These are phyloP conservation scores for Boletus rubroflammeus DNA, from an alignment of 768 basidiomycete genomes.

Conservation along the genomic window DNA sequence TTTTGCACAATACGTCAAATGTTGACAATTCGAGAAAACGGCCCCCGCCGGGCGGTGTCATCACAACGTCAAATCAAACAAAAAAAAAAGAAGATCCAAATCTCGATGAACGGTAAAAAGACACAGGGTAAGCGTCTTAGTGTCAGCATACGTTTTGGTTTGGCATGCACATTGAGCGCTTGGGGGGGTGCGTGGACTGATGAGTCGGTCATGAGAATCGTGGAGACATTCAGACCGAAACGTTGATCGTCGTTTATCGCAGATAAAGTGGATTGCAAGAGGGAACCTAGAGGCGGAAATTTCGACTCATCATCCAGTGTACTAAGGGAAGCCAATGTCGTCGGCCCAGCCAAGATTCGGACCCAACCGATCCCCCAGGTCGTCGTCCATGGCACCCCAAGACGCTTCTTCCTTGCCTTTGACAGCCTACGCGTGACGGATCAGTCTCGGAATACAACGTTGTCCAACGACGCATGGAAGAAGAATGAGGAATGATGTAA, in stretches of 20 bases:
- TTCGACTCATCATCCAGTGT: neutral
- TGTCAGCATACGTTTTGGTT: neutral
- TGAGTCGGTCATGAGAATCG: neutral
- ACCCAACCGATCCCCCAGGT: constrained; percentile 22
- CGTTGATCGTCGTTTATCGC: neutral
- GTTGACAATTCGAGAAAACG: constrained; percentile 1
- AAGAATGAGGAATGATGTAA: neutral
- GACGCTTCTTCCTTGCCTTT: constrained; percentile 29
- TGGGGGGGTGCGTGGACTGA: neutral
- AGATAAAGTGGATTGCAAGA: neutral
- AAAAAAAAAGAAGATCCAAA: neutral
- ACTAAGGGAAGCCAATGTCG: constrained; percentile 22
- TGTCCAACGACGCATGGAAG: neutral
- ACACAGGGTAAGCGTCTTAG: neutral
- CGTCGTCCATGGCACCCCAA: constrained; percentile 29
- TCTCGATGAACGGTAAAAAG: neutral
- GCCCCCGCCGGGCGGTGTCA: neutral
- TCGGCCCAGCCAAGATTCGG: constrained; percentile 25
- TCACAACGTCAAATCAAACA: neutral
- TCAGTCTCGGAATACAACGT: neutral
- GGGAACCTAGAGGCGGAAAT: neutral
- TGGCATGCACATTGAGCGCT: neutral
- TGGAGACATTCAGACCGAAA: neutral
- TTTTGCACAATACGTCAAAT: neutral
- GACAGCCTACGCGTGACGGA: constrained; percentile 19